Conservation (phyloP, 371 early-diverging fungal species). For the Homolaphlyctis polyrhiza region DNA sequence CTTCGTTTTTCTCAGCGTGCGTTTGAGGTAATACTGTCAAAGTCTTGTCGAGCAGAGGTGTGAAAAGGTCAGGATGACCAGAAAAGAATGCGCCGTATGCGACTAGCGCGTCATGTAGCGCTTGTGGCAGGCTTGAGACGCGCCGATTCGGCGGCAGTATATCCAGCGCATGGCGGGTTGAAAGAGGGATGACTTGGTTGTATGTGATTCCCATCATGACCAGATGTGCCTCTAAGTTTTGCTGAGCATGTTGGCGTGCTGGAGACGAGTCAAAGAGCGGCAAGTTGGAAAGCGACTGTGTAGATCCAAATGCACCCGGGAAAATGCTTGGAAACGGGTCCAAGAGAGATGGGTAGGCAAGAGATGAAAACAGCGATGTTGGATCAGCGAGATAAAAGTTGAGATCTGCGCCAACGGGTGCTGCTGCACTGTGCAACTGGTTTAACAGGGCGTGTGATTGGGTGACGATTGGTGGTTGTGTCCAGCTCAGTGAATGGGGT, state of each 20-base stretch:
- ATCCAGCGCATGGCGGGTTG: not conserved
- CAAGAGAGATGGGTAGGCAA: not conserved
- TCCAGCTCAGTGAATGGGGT: no score
- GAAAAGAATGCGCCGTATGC: slow-evolving; percentile 3
- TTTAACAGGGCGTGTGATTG: not conserved
- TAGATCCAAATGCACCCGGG: not conserved
- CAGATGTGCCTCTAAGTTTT: not conserved
- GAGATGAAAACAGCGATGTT: not conserved
- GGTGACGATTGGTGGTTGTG: not conserved
- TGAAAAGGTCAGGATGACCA: not conserved
- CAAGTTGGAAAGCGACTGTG: not conserved
- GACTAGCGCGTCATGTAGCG: not conserved
- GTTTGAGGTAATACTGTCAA: not conserved
- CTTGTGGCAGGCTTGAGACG: not conserved
- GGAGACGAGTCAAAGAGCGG: not conserved
- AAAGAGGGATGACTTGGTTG: not conserved
- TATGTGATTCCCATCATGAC: slow-evolving; percentile 1
- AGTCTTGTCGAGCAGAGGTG: not conserved
- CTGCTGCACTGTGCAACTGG: not conserved
- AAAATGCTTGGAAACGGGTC: slow-evolving; percentile 5
- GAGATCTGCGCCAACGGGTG: not conserved
- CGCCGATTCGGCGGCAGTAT: not conserved
- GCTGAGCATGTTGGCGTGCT: not conserved
- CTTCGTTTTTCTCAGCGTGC: not conserved
- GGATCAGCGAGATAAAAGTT: not conserved